These are phyloP conservation scores for Knufia fluminis DNA, from an alignment of 2,329 filamentous ascomycete genomes.

Conservation along the genomic window DNA sequence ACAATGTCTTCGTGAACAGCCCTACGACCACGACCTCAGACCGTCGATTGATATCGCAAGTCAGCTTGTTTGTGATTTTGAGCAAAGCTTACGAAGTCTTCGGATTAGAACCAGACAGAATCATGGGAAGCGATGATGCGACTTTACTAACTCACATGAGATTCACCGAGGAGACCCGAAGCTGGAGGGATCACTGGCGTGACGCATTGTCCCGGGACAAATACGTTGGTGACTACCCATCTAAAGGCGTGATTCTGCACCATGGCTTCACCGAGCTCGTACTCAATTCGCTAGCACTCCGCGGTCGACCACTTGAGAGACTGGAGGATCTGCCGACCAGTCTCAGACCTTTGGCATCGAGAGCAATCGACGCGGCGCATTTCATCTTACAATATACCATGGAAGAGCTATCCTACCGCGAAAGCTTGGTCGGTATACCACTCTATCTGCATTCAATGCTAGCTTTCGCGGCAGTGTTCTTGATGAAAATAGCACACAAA, in stretches of 20 bases:
- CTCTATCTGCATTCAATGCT: conserved; percentile 38
- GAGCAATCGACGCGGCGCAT: conserved; percentile 41
- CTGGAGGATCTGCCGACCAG: conserved; percentile 24
- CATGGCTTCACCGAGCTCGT: conserved; percentile 47
- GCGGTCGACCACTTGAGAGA: conserved; percentile 35
- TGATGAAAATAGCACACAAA: conserved; percentile 32
- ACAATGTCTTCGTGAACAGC: conserved; percentile 47
- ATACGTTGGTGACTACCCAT: conserved; percentile 22
- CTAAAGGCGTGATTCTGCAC: conserved; percentile 39
- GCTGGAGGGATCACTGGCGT: conserved; percentile 44
- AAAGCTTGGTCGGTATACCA: conserved; percentile 40
- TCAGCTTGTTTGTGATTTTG: conserved; percentile 50
- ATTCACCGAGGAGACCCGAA: conserved; percentile 42
- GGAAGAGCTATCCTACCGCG: conserved; percentile 40
- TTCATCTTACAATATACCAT: conserved; percentile 38
- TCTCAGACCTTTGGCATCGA: conserved; percentile 28
- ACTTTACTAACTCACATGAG: conserved; percentile 37
- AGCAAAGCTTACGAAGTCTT: conserved; percentile 49
- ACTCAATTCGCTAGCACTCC: conserved; percentile 37
- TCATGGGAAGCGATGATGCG: conserved; percentile 21
- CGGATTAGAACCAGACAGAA: conserved; percentile 38
- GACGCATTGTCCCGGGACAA: conserved; percentile 18
- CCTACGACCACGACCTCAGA: conserved; percentile 46
- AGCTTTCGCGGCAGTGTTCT: conserved; percentile 37
- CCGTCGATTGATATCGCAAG: conserved; percentile 49